These are phyloP conservation scores for Colletotrichum sp. DNA, from an alignment of 2,329 filamentous ascomycete genomes.

Conservation along the genomic window DNA sequence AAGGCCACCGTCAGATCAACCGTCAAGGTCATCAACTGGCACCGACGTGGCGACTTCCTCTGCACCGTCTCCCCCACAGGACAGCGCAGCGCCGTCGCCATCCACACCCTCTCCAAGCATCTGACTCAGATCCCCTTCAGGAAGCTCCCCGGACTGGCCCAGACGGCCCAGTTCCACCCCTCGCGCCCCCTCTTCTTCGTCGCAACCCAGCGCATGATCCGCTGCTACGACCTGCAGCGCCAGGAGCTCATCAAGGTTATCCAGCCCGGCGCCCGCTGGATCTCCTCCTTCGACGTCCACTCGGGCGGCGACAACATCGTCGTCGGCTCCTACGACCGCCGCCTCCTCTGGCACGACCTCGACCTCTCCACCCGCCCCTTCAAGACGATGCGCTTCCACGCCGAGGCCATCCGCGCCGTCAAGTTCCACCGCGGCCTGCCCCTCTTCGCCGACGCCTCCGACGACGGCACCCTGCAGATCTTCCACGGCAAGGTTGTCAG, in stretches of 20 bases:
- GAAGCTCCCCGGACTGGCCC: conserved; percentile 73
- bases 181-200: conserved; percentile 93
- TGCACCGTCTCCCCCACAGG: conserved; percentile 86
- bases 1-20: conserved; percentile 80
- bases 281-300: conserved; percentile 92
- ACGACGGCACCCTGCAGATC: conserved; percentile 92
- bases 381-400: conserved; percentile 95
- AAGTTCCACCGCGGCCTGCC: conserved; percentile 84
- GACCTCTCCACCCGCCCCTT: conserved; percentile 90
- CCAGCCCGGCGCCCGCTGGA: conserved; percentile 91
- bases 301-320: conserved; percentile 93
- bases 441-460: conserved; percentile 92
- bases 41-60: conserved; percentile 92
- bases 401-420: conserved; percentile 88
- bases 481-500: conserved; percentile 97
- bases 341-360: conserved; percentile 95
- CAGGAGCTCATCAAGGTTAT: conserved; percentile 93
- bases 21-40: conserved; percentile 92
- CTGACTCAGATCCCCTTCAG: conserved; percentile 95
- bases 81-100: conserved; percentile 81
- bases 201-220: conserved; percentile 90
- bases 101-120: conserved; percentile 95
- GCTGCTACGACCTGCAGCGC: conserved; percentile 90
- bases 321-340: conserved; percentile 91
- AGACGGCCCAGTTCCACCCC: conserved; percentile 94